phyloP scores from a whole-genome alignment of 2,329 filamentous ascomycete genomes.

The Colletotrichum sp. region DNA sequence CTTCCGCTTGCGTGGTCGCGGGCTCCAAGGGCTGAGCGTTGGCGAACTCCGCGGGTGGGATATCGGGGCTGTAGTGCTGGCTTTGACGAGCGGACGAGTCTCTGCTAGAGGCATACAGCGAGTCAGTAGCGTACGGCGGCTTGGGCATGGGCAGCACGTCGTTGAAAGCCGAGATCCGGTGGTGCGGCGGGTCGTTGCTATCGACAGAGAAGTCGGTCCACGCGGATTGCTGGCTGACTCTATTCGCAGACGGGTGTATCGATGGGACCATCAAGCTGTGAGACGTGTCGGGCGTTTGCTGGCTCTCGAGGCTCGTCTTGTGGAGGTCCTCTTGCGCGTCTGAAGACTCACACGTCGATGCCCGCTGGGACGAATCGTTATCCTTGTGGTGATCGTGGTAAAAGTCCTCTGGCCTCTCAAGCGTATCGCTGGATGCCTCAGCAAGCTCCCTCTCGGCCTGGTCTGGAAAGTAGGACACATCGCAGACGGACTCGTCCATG shows the following conservation, averaged over 20 bases:
- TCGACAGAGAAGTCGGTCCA: slow-evolving; percentile 67
- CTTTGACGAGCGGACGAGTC: slow-evolving; percentile 21
- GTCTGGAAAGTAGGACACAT: slow-evolving; percentile 33
- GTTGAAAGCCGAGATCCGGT: slow-evolving; percentile 16
- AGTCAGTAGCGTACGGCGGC: slow-evolving; percentile 18
- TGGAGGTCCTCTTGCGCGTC: slow-evolving; percentile 16
- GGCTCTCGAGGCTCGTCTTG: slow-evolving; percentile 16
- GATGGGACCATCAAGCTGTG: slow-evolving; percentile 54
- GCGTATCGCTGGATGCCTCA: slow-evolving; percentile 39
- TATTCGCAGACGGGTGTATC: slow-evolving; percentile 46
- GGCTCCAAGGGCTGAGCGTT: background rate
- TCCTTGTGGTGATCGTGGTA: slow-evolving; percentile 9
- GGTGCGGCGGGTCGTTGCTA: slow-evolving; percentile 49
- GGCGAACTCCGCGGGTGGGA: slow-evolving; percentile 32
- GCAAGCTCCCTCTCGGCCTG: slow-evolving; percentile 38
- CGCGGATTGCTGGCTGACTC: slow-evolving; percentile 59
- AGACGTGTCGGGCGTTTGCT: slow-evolving; percentile 38
- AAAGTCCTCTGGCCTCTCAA: slow-evolving; percentile 31
- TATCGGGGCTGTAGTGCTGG: slow-evolving; percentile 32
- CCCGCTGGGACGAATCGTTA: slow-evolving; percentile 34
- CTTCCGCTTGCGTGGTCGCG: background rate
- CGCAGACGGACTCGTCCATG: slow-evolving; percentile 23
- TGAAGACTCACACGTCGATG: slow-evolving; percentile 45
- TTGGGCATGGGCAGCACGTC: slow-evolving; percentile 17
- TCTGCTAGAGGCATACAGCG: slow-evolving; percentile 9